A percentile compares a stretch with the other conserved stretches of the same genome.
phyloP scores from a whole-genome alignment of 202 grass and related monocot genomes.

The Miscanthus sacchariflorus region DNA sequence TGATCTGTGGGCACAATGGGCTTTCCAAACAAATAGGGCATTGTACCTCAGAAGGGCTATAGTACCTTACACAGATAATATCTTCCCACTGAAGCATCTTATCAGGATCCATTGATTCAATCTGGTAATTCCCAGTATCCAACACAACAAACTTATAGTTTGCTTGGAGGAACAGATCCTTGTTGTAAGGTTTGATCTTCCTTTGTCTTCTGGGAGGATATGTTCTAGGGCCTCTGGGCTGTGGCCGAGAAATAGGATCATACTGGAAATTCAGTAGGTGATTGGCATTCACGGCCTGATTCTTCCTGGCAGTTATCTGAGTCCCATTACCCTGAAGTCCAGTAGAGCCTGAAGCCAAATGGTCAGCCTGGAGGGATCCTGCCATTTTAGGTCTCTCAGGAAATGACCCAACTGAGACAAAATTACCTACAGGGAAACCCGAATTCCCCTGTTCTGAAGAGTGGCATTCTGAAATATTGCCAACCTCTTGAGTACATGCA shows the following conservation, averaged over 20 bases:
- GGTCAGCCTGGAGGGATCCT: conserved; percentile 37
- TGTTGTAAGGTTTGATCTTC: conserved; percentile 97
- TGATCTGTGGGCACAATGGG: conserved; percentile 92
- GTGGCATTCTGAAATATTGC: conserved; percentile 55
- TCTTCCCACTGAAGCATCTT: conserved; percentile 99
- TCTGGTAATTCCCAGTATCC: conserved; percentile 71
- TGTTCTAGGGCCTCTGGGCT: conserved; percentile 57
- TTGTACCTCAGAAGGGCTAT: conserved; percentile 63
- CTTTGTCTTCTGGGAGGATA: conserved; percentile 75
- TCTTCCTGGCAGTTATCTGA: conserved; percentile 72
- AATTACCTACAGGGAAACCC: conserved; percentile 32
- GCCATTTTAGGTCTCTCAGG: conserved; percentile 41
- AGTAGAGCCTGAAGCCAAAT: conserved; percentile 43
- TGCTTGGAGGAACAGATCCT: conserved; percentile 96
- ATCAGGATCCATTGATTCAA: conserved; percentile 88
- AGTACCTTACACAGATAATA: conserved; percentile 83
- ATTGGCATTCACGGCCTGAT: conserved; percentile 83
- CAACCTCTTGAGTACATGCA: conserved; percentile 50
- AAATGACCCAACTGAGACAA: conserved; percentile 21
- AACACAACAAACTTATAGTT: conserved; percentile 98
- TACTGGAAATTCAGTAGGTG: conserved; percentile 95
- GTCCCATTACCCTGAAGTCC: conserved; percentile 55
- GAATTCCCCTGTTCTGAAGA: conserved; percentile 43
- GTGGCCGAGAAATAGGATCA: conserved; percentile 89
- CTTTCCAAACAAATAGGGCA: conserved; percentile 96